Evolutionary conservation across 2,329 filamentous ascomycete genomes (phyloP).

Genomic region (Nemania abortiva): DNA sequence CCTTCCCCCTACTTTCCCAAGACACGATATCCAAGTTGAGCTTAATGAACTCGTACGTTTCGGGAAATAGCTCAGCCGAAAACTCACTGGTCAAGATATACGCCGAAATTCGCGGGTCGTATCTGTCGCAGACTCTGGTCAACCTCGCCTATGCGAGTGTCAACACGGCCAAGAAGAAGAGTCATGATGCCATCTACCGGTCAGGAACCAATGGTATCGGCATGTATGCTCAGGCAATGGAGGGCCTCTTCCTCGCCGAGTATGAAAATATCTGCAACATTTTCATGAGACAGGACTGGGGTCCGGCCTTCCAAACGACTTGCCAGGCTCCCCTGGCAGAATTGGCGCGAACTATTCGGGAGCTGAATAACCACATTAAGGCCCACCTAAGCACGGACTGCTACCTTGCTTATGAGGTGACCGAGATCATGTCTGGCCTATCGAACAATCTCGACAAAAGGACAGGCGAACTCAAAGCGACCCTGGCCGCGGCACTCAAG

Average conservation of each 20-base stretch:
- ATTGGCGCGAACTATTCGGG: conserved; percentile 85
- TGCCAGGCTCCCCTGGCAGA: conserved; percentile 83
- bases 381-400: conserved; percentile 89
- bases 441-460: conserved; percentile 83
- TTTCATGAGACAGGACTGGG: conserved; percentile 88
- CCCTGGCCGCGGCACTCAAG: conserved; percentile 86
- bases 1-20: conserved; percentile 83
- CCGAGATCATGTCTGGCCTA: conserved; percentile 86
- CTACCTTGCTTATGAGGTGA: conserved; percentile 94
- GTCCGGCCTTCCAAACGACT: conserved; percentile 80
- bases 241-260: conserved; percentile 87
- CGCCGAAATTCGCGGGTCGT: conserved; percentile 85
- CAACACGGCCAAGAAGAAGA: conserved; percentile 84
- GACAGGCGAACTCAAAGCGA: conserved; percentile 86
- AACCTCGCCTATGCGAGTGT: conserved; percentile 90
- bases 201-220: conserved; percentile 91
- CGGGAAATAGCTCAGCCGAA: conserved; percentile 69
- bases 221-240: conserved; percentile 87
- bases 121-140: conserved; percentile 82
- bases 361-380: conserved; percentile 91
- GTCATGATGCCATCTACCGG: conserved; percentile 84
- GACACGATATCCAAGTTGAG: conserved; percentile 81
- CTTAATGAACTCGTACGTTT: conserved; percentile 83
- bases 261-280: conserved; percentile 91
- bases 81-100: conserved; percentile 85